Base-by-base conservation (phyloP, 1,284 basidiomycete species). In the Filobasidium uniguttulatum region DNA sequence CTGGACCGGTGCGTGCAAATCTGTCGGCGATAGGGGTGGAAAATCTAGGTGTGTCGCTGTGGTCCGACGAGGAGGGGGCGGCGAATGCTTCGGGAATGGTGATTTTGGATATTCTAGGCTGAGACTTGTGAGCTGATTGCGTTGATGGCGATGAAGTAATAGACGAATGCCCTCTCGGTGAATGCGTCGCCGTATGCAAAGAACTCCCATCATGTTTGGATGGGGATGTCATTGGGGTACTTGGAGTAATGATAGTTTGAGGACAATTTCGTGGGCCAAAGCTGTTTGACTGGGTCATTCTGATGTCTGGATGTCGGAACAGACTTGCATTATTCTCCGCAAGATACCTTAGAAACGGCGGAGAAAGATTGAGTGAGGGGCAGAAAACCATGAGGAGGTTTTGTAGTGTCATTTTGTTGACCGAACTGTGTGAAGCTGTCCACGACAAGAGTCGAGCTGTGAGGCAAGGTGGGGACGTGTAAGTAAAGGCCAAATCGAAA, bases 361-460 rank as follows among this genome's bases (percentile, higher is more conserved):
- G 82, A 49, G 74, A 83, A 76, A 88, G 81, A 60, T 77, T 79
- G 59, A 87, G 67, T 60, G 81, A 86, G 25, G 85, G 85, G 57
- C 81, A 85, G 62, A 88, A 80, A 47, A 87, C 78, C 40, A 86
- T 69, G 23, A 87, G 68, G 56, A 88, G 64, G 61, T 88, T 88
- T 62, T 80, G 81, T 57, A 88, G 62, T 1, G 83, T 83, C 85
- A 88, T 88, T 71, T 83, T 85, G 30, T 83, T 88, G 60, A 78
- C 76, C 56, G 73, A 75, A 56, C 73, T 74, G 50, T 74, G 73
- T 48, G 70, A 71, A 0, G 81, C 77, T 28, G 55, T 59, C 29
- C 20, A 33, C 9, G 44, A 25, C 33, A 55, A 41, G 28, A 54
- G 35, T 15, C 45, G 48, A 3, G 52, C 52, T 55, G 50, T 30